A percentile compares a stretch with the other conserved stretches of the same genome.
Conservation (phyloP, 441 rosid genomes). For the Aquilaria agallochum region DNA sequence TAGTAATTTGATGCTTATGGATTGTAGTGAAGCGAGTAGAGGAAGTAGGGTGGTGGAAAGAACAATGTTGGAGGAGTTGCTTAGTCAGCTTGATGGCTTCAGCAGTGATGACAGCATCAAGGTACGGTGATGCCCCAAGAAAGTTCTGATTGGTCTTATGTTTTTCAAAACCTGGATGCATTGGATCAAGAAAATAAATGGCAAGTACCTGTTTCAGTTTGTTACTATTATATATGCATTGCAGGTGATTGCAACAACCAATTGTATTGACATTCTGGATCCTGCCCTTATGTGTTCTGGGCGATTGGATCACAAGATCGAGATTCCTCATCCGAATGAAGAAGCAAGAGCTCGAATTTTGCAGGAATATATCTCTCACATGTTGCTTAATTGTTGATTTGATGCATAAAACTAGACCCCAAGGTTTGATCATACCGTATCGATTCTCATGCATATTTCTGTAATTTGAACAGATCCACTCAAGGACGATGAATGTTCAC, state of each 20-base stretch:
- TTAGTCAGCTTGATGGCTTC: conserved; percentile 96
- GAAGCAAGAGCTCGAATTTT: conserved; percentile 98
- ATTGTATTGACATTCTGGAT: conserved; percentile 92
- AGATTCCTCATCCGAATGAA: conserved; percentile 97
- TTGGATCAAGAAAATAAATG: no score
- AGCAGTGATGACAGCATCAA: conserved; percentile 95
- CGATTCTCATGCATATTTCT: background rate
- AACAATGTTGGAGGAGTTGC: conserved; percentile 84
- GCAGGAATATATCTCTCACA: conserved; percentile 39
- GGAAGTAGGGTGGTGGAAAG: conserved; percentile 90
- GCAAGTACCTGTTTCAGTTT: background rate
- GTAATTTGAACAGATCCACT: conserved; percentile 63
- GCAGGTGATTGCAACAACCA: conserved; percentile 97
- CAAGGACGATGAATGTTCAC: conserved; percentile 96
- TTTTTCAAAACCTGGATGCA: background rate
- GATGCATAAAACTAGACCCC: no score
- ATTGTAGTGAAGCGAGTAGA: conserved; percentile 92
- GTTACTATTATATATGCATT: background rate
- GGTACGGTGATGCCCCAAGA: conserved; percentile 27
- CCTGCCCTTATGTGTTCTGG: conserved; percentile 99
- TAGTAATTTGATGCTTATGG: conserved; percentile 9
- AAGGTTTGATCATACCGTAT: no score
- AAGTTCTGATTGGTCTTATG: no score
- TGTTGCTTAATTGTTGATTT: no score
- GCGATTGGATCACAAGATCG: conserved; percentile 94